These are phyloP conservation scores for Aegilops umbellulata DNA, from an alignment of 176 grass and related monocot genomes.

Conservation along the genomic window DNA sequence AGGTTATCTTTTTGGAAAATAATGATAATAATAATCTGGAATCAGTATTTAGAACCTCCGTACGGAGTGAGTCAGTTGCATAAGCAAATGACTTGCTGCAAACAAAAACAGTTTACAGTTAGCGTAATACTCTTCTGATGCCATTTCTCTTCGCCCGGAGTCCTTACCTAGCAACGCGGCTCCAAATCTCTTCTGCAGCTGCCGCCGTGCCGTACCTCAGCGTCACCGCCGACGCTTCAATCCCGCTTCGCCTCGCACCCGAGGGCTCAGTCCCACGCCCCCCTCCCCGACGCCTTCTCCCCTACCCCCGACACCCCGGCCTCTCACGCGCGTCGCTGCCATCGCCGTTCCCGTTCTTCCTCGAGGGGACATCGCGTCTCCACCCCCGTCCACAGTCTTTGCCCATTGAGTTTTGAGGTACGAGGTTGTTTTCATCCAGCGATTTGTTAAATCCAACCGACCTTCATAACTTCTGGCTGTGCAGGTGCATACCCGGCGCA, in stretches of 20 bases:
- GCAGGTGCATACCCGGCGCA: background rate
- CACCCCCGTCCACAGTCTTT: background rate
- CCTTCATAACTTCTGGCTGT: background rate
- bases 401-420: background rate
- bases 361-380: background rate
- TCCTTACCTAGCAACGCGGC: background rate
- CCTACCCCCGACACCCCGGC: background rate
- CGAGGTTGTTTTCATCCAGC: background rate
- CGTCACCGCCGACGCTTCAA: background rate
- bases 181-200: background rate
- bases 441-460: background rate
- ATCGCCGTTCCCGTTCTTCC: background rate
- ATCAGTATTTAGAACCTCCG: too few relatives aligned
- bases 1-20: too few relatives aligned
- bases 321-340: background rate
- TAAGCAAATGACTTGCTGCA: background rate
- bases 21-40: too few relatives aligned
- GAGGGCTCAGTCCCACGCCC: background rate
- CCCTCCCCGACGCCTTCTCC: background rate
- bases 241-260: background rate
- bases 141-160: background rate
- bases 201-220: background rate
- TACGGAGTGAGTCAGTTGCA: background rate
- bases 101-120: background rate
- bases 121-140: background rate